Evolutionary conservation across 2,329 filamentous ascomycete species (phyloP), one percentile per base, ranked within the genome.

Genomic region (Dactylella cylindrospora): DNA sequence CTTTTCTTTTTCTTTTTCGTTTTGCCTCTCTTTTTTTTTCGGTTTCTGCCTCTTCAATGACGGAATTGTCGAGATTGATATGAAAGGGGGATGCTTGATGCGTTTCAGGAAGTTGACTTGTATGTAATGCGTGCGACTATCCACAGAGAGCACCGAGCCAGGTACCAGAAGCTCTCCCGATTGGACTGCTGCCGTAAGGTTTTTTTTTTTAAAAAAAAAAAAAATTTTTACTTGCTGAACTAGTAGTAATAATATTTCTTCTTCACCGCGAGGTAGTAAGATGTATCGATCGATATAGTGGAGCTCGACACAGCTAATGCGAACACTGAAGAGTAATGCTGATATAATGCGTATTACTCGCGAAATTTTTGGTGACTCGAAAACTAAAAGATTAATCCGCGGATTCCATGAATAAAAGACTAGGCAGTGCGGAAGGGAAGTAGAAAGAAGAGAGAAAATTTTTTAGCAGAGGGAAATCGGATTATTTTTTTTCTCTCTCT

Each of bases 11-110:
- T 36, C 22, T 41, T 53, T 61, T 47, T 47, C 55, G 55, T 53
- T 53, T 61, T 20, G 47, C n/a, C n/a, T 38, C 22, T 13, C 33
- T 31, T 40, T 36, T 23, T 41, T 53, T 61, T 47, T 47, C 55
- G 55, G 47, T 53, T 61, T 20, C n/a, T n/a, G n/a, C n/a, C n/a
- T n/a, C n/a, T n/a, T n/a, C n/a, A 41, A 61, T 61, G 55, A 61
- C 55, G 55, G 55, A 61, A 61, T 53, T 10, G 47, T 45, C 40
- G 55, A 35, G 47, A 61, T 61, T 53, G 55, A 61, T 61, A 47
- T 49, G 22, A 49, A 50, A 61, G 36, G 55, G 55, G 55, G 20
- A 8, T 47, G 47, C 41, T 52, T 53, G 55, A 49, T 47, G 46
- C 55, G 55, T 61, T 61, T 61, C 55, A 61, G 55, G 33, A 45